Evolutionary conservation across 2,329 filamentous ascomycete species (phyloP), one percentile per base, ranked within the genome.

Genomic region (Hypoxylon sp.): DNA sequence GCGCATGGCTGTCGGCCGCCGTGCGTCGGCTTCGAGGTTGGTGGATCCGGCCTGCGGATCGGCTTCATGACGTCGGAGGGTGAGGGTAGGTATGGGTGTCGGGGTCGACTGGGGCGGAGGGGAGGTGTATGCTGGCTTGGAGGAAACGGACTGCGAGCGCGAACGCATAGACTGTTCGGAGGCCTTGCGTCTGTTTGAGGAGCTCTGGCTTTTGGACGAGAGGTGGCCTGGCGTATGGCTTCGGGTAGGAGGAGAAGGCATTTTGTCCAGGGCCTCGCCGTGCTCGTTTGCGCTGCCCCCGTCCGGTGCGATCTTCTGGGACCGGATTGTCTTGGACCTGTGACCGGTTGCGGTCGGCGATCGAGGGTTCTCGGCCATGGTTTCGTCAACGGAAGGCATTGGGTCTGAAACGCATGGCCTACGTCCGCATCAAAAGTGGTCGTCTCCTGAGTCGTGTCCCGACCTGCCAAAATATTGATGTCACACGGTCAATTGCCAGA

Each of bases 141-240:
- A 76, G 1, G 82, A 80, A 13, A 84, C 80, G 33, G 86, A 88
- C 70, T 87, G 85, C 17, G 86, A 85, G 60, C 87, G 85, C 69
- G 87, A 84, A 27, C 87, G 85, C 64, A 87, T 82, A 50, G 85
- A 80, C 40, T 85, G 79, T 61, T 89, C 86, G 27, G 86, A 84
- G 30, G 84, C 78, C 71, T 85, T 87, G 57, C 83, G 82, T 64
- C 84, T 82, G 66, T 81, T 82, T 10, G 73, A 56, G 27, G 72
- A 69, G 53, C 73, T 64, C 67, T 85, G 84, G 79, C 85, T 88
- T 80, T 86, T 89, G 71, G 85, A 85, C 11, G 89, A 81, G 44
- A 90, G 82, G 73, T 90, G 88, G 64, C 88, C 88, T 1, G 88
- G 88, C 1, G 88, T 90, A 76, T 90, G 88, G 75, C 85, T 89